phyloP scores from a whole-genome alignment of 116 monocot species.

The Iris pallida region DNA sequence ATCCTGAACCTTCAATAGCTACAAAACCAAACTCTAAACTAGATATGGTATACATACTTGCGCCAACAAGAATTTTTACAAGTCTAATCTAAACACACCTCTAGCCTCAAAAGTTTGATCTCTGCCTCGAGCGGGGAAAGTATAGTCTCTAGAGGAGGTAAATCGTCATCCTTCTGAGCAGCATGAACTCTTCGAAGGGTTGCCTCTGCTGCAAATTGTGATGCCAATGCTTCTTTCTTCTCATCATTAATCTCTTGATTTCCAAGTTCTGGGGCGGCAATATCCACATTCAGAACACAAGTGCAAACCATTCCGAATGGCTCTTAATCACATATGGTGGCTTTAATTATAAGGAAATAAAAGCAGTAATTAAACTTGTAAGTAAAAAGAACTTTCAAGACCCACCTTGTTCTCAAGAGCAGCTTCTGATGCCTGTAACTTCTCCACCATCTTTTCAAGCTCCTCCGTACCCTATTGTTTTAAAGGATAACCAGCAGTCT shows the following conservation, averaged over 20 bases:
- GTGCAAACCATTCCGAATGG: background rate
- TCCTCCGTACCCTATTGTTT: constrained; percentile 58
- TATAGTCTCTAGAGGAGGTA: constrained; percentile 71
- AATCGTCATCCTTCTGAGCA: constrained; percentile 82
- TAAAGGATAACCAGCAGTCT: constrained; percentile 6
- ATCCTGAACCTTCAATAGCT: constrained; percentile 75
- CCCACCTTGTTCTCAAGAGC: constrained; percentile 68
- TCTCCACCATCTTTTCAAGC: constrained; percentile 55
- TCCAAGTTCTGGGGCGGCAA: constrained; percentile 57
- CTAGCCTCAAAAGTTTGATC: constrained; percentile 60
- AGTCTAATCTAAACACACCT: constrained; percentile 29
- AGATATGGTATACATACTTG: no score
- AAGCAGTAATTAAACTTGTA: background rate
- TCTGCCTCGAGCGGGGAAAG: constrained; percentile 88
- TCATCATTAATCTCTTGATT: constrained; percentile 70
- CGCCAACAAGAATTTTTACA: background rate
- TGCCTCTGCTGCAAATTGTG: constrained; percentile 88
- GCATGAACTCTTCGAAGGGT: constrained; percentile 88
- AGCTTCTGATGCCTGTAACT: constrained; percentile 58
- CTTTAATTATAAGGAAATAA: background rate
- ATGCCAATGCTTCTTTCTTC: constrained; percentile 68
- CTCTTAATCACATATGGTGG: no score
- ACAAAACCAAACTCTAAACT: background rate
- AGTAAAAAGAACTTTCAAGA: background rate
- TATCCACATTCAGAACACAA: background rate